Percentiles rank a stretch among this genome's conserved stretches.
Conservation (phyloP, 345 rosid genomes). For the Xanthoceras sorbifolium region DNA sequence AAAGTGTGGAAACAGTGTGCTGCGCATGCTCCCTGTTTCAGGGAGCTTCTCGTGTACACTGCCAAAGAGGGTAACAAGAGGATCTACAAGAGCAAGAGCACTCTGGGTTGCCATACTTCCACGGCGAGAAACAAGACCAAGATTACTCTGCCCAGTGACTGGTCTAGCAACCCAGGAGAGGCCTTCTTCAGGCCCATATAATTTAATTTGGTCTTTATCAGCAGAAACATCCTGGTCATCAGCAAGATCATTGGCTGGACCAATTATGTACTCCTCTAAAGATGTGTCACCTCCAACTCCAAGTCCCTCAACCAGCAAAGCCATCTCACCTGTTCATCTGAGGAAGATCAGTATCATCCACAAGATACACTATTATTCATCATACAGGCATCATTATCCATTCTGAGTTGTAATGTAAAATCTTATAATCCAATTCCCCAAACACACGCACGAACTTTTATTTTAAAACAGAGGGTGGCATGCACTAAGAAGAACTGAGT, state of each 20-base stretch:
- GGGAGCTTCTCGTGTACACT: constrained; percentile 87
- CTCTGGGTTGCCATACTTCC: constrained; percentile 67
- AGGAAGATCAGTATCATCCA: constrained; percentile 24
- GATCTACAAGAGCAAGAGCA: constrained; percentile 60
- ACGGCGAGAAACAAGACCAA: constrained; percentile 63
- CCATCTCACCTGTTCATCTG: constrained; percentile 89
- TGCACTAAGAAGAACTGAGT: not conserved
- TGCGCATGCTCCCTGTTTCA: constrained; percentile 82
- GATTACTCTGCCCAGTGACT: constrained; percentile 62
- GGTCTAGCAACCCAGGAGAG: constrained; percentile 90
- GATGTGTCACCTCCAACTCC: constrained; percentile 83
- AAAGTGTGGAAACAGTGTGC: constrained; percentile 86
- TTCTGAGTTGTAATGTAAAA: not conserved
- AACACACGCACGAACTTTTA: not conserved
- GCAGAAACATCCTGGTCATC: constrained; percentile 66
- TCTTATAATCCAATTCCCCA: not conserved
- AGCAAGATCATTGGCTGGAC: constrained; percentile 53
- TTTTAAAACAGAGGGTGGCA: not conserved
- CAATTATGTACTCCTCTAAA: constrained; percentile 85
- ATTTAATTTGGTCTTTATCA: constrained; percentile 75
- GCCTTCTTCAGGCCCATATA: constrained; percentile 87
- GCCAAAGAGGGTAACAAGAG: constrained; percentile 85
- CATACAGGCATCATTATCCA: not conserved
- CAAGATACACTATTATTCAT: not conserved
- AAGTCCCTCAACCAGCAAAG: constrained; percentile 93